These are phyloP conservation scores for Lactifluus piperatus DNA, from an alignment of 768 basidiomycete genomes.

Conservation along the genomic window DNA sequence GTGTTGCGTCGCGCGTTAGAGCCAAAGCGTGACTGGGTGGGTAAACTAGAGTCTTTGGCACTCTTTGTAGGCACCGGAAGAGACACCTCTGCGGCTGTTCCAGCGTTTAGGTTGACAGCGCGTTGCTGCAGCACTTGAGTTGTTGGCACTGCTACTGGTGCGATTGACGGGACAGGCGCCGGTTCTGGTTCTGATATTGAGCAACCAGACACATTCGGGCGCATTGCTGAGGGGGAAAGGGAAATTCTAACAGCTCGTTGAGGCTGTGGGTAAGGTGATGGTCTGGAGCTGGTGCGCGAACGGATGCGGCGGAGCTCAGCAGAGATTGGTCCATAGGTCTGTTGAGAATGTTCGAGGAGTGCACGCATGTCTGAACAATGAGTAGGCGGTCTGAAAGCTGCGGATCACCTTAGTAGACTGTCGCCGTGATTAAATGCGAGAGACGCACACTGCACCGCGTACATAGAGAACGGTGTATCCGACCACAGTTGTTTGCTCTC, in stretches of 20 bases:
- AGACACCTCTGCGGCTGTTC: slow-evolving; percentile 25
- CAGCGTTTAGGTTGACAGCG: slow-evolving; percentile 4
- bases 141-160: slow-evolving; percentile 29
- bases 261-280: slow-evolving; percentile 60
- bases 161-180: slow-evolving; percentile 26
- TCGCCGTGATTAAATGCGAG: background rate
- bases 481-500: slow-evolving; percentile 60
- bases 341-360: slow-evolving; percentile 60
- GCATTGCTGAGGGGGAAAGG: slow-evolving; percentile 36
- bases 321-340: slow-evolving; percentile 66
- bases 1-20: slow-evolving; percentile 49
- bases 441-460: slow-evolving; percentile 59
- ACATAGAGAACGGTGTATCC: slow-evolving; percentile 70
- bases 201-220: slow-evolving; percentile 21
- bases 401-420: slow-evolving; percentile 1
- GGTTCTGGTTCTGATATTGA: slow-evolving; percentile 16
- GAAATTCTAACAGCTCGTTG: slow-evolving; percentile 38
- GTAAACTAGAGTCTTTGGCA: slow-evolving; percentile 26
- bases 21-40: slow-evolving; percentile 41
- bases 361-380: slow-evolving; percentile 63
- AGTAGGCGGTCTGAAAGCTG: slow-evolving; percentile 59
- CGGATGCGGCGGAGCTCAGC: slow-evolving; percentile 58
- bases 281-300: slow-evolving; percentile 60
- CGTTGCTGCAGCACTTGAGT: slow-evolving; percentile 11
- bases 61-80: slow-evolving; percentile 30